These are phyloP conservation scores for Phytophthora pini DNA, from an alignment of 352 stramenopile species.

Conservation along the genomic window DNA sequence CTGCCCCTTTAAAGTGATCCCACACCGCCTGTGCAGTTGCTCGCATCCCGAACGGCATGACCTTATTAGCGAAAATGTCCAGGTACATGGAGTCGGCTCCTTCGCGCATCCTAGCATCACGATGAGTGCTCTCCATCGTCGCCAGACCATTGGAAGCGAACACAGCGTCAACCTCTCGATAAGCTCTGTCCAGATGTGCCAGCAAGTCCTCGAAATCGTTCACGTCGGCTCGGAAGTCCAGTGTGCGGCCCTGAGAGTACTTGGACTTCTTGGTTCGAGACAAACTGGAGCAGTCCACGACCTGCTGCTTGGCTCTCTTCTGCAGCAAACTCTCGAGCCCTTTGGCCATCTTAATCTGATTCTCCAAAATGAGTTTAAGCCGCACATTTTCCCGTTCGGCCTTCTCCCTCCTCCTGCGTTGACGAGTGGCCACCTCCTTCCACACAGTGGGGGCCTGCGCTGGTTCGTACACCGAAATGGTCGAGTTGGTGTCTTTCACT, in stretches of 20 bases:
- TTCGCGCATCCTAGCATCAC: conserved; percentile 48
- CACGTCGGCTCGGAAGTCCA: conserved; percentile 45
- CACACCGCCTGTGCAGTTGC: conserved; percentile 47
- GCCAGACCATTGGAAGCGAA: conserved; percentile 44
- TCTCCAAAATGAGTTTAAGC: conserved; percentile 58
- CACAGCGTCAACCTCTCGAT: conserved; percentile 45
- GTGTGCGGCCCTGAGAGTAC: conserved; percentile 41
- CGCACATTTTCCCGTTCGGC: conserved; percentile 57
- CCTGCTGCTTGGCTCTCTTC: conserved; percentile 43
- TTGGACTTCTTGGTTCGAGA: conserved; percentile 42
- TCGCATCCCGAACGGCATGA: conserved; percentile 54
- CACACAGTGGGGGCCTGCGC: conserved; percentile 36
- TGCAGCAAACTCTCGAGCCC: conserved; percentile 40
- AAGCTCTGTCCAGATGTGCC: conserved; percentile 40
- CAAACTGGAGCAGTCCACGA: conserved; percentile 39
- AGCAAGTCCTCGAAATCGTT: conserved; percentile 45
- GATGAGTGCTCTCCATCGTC: conserved; percentile 45
- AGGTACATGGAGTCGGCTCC: conserved; percentile 48
- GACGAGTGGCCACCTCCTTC: conserved; percentile 44
- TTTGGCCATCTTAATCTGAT: conserved; percentile 43
- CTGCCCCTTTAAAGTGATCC: conserved; percentile 49
- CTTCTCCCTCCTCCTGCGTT: conserved; percentile 49
- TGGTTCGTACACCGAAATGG: conserved; percentile 25
- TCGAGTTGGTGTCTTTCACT: conserved; percentile 3
- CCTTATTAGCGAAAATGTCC: conserved; percentile 54